phyloP scores from a whole-genome alignment of 345 rosid genomes.

The Eucalyptus albens region DNA sequence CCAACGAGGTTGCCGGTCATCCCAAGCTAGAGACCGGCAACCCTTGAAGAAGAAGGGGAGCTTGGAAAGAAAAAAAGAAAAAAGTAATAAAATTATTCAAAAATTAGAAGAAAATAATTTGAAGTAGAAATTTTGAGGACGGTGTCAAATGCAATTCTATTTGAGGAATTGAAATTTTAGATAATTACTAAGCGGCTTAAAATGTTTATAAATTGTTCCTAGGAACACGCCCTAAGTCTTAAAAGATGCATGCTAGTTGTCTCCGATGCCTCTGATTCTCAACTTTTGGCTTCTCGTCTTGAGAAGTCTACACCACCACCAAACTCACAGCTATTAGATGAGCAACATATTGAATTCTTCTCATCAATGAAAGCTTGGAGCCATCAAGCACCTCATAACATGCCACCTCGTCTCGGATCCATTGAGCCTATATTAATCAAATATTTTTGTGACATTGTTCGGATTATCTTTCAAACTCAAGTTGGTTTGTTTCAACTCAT shows the following conservation, averaged over 20 bases:
- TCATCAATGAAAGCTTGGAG: background rate
- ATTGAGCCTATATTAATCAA: too few species aligned
- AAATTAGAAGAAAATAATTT: too few species aligned
- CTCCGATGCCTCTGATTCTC: rapidly evolving
- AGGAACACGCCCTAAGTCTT: too few species aligned
- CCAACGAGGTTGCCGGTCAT: too few species aligned
- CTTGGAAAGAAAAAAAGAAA: rapidly evolving
- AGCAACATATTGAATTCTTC: background rate
- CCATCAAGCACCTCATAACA: rapidly evolving
- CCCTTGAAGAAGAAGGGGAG: too few species aligned
- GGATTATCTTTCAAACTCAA: too few species aligned
- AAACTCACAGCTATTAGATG: background rate
- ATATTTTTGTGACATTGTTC: background rate
- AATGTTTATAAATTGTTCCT: too few species aligned
- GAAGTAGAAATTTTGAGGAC: too few species aligned
- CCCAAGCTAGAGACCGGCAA: rapidly evolving
- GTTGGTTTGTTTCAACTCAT: background rate
- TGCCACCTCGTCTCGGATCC: background rate
- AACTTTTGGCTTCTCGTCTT: background rate
- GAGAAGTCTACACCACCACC: background rate
- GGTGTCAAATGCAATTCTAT: too few species aligned
- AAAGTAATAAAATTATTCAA: too few species aligned
- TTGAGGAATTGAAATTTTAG: rapidly evolving
- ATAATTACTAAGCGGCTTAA: rapidly evolving
- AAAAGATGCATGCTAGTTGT: too few species aligned